Percentiles rank a stretch among this genome's conserved stretches.
These are phyloP conservation scores for Meyerozyma athensensis DNA, from an alignment of 1,139 yeast species.

Conservation along the genomic window DNA sequence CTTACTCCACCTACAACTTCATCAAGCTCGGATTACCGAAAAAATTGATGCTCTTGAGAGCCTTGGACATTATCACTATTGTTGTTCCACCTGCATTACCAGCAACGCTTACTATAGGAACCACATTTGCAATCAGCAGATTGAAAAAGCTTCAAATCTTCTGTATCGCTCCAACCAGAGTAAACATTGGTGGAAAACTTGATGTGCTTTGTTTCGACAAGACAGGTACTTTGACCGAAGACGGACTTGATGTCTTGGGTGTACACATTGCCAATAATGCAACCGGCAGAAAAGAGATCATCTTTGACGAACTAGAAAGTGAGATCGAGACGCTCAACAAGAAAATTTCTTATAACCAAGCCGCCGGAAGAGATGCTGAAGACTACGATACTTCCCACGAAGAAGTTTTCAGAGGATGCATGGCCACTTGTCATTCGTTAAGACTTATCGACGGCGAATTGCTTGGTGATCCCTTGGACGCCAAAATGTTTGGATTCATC, in stretches of 20 bases:
- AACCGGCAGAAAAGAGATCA: constrained; percentile 45
- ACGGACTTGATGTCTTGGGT: constrained; percentile 90
- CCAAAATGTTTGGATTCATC: constrained; percentile 88
- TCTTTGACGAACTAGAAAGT: constrained; percentile 43
- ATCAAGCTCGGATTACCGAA: constrained; percentile 68
- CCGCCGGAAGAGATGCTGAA: constrained; percentile 17
- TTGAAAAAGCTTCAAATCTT: constrained; percentile 61
- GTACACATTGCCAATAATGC: constrained; percentile 62
- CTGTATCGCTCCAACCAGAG: constrained; percentile 90
- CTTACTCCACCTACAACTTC: constrained; percentile 78
- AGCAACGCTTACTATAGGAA: constrained; percentile 93
- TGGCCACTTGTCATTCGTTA: constrained; percentile 87
- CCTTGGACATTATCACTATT: constrained; percentile 88
- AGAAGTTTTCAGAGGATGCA: constrained; percentile 40
- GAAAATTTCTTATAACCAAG: constrained; percentile 3
- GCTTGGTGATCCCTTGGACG: constrained; percentile 90
- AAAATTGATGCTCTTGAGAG: constrained; percentile 73
- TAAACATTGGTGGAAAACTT: constrained; percentile 89
- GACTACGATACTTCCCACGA: constrained; percentile 21
- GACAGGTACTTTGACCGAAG: constrained; percentile 96
- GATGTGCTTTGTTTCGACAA: constrained; percentile 92
- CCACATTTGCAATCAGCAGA: constrained; percentile 82
- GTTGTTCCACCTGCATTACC: constrained; percentile 99
- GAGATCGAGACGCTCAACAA: constrained; percentile 22
- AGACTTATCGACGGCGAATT: constrained; percentile 72